Base-by-base conservation (phyloP, 179 eudicot genomes). In the Beta lomatogona region DNA sequence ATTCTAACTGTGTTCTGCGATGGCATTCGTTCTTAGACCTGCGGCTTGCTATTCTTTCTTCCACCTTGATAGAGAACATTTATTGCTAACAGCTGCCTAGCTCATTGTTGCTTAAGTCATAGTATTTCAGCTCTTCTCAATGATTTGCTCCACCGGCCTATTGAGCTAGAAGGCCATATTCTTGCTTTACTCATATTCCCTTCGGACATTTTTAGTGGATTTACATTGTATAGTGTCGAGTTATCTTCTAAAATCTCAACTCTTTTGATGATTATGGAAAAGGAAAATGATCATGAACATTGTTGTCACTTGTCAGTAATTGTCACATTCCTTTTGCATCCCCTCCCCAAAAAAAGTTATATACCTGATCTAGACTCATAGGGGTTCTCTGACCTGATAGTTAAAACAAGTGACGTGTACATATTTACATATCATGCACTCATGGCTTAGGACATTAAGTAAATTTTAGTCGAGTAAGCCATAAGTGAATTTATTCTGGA, bases 31-130 rank as follows among this genome's bases (percentile, higher is more conserved):
- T n/a, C 70, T 50, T 44, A n/a, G 1, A 69, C 50, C 41, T 21
- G 61, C 58, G 59, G 69, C 76, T 31, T 81, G 81, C 81, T 66
- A 58, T 66, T 81, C 64, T 66, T 60, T 78, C 71, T 58, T 77
- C 70, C 61, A 73, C 70, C 61, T 58, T 58, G 82, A 67, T 69
- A 68, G 80, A 82, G 75, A 52, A 19, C 45, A 4, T 15, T 63
- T 8, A 64, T 15, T 15, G 25, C 78, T 22, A 52, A 11, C 57
- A 73, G 9, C 25, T 72, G 52, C 70, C 50, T 50, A 72, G 75
- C 59, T 72, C 15, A 60, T 59, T 31, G 6, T 28, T 9, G 13
- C 28, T 18, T 45, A 25, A 2, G 45, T 21, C 63, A 41, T 4
- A 54, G 46, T 21, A 12, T 9, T n/a, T 12, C 4, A 63, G 36